phyloP scores from a whole-genome alignment of 805 yeast species.

The Yarrowia yakushimensis region DNA sequence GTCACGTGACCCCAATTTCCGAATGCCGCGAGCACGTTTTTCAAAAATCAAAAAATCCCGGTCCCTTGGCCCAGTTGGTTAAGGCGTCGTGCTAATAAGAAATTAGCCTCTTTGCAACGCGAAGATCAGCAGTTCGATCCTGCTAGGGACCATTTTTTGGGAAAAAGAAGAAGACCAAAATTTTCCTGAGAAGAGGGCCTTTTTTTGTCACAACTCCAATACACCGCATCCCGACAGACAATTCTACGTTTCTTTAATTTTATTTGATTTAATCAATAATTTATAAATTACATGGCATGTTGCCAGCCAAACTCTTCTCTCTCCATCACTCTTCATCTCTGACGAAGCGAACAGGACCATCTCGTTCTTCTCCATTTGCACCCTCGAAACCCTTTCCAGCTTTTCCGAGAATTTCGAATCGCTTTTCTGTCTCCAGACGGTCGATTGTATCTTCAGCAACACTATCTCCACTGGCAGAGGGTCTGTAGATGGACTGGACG shows the following conservation, averaged over 20 bases:
- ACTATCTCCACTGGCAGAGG: conserved; percentile 34
- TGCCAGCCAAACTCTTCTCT: too few relatives aligned
- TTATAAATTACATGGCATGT: neutral
- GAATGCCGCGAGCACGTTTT: neutral
- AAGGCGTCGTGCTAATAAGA: conserved; percentile 25
- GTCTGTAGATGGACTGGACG: conserved; percentile 49
- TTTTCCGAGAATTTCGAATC: conserved; percentile 35
- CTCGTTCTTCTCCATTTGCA: conserved; percentile 29
- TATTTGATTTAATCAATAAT: neutral
- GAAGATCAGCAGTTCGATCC: conserved; percentile 50
- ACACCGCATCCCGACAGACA: too few relatives aligned
- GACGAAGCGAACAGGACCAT: conserved; percentile 50
- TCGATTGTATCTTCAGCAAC: conserved; percentile 32
- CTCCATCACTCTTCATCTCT: neutral
- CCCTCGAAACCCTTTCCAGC: conserved; percentile 30
- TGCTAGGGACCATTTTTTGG: conserved; percentile 36
- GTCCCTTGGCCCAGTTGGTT: conserved; percentile 25
- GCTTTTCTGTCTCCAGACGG: conserved; percentile 31
- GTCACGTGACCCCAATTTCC: neutral
- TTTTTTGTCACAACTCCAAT: too few relatives aligned
- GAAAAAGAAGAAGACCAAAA: too few relatives aligned
- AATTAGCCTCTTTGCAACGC: conserved; percentile 35
- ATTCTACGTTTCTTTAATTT: too few relatives aligned
- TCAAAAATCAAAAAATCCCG: neutral
- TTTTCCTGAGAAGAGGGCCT: too few relatives aligned